Evolutionary conservation across 371 early-diverging fungal species (phyloP).

Genomic region (Mortierella sp.): DNA sequence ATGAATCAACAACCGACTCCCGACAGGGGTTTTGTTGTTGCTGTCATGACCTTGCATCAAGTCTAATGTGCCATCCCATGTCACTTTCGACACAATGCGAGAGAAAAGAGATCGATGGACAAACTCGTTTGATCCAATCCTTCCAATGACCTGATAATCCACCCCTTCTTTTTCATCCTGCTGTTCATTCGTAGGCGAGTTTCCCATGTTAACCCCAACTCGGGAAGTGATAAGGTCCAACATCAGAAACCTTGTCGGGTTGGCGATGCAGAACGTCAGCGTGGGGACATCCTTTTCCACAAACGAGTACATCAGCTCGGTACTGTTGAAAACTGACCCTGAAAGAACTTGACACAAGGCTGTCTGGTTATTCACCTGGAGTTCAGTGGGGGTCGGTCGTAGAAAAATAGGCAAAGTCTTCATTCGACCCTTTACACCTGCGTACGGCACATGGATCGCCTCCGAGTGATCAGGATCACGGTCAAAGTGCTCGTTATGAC

Average conservation of each 20-base stretch:
- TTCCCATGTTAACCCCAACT: no score
- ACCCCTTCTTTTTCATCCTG: neutral
- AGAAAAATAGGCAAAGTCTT: constrained; percentile 35
- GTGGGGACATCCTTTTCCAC: constrained; percentile 7
- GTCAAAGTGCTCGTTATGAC: no score
- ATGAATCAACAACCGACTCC: constrained; percentile 4
- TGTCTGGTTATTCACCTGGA: constrained; percentile 5
- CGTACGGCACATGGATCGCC: constrained; percentile 40
- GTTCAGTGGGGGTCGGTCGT: constrained; percentile 21
- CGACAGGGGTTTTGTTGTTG: neutral
- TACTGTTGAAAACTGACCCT: constrained; percentile 2
- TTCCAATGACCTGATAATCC: constrained; percentile 17
- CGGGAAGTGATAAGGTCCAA: constrained; percentile 20
- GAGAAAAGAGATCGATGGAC: neutral
- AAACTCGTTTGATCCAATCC: constrained; percentile 19
- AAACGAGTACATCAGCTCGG: constrained; percentile 15
- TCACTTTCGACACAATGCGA: constrained; percentile 6
- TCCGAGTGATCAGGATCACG: neutral
- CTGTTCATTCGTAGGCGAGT: no score
- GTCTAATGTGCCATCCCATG: constrained; percentile 33
- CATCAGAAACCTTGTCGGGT: constrained; percentile 20
- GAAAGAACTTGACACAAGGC: constrained; percentile 27
- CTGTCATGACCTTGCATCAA: neutral
- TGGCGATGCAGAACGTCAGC: constrained; percentile 27
- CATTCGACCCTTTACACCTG: constrained; percentile 40